These are phyloP conservation scores for Pyrenophora seminiperda DNA, from an alignment of 2,329 filamentous ascomycete genomes.

Conservation along the genomic window DNA sequence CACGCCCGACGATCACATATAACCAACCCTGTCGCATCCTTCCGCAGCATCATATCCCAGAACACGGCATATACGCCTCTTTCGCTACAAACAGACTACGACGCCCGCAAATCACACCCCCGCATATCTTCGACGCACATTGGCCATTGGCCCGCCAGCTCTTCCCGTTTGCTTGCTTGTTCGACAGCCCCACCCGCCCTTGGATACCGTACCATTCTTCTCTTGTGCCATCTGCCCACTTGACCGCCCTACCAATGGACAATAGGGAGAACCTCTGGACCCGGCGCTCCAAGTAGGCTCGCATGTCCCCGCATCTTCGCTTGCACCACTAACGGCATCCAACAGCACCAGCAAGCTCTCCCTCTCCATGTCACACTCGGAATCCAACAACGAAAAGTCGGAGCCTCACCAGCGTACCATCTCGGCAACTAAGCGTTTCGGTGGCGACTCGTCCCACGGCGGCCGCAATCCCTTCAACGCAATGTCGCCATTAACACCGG, in stretches of 20 bases:
- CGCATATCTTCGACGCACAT: slow-evolving; percentile 12
- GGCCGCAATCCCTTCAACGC: slow-evolving; percentile 79
- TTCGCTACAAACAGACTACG: slow-evolving; percentile 11
- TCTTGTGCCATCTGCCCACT: slow-evolving; percentile 12
- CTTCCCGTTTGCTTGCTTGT: slow-evolving; percentile 45
- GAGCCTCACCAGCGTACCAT: slow-evolving; percentile 65
- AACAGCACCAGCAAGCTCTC: slow-evolving; percentile 85
- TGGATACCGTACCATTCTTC: slow-evolving; percentile 22
- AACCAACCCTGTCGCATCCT: slow-evolving; percentile 6
- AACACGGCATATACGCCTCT: slow-evolving; percentile 5
- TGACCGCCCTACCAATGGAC: slow-evolving; percentile 45
- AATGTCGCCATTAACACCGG: slow-evolving; percentile 71
- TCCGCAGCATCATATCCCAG: slow-evolving; percentile 9
- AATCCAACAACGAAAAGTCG: slow-evolving; percentile 56
- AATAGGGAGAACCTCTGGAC: slow-evolving; percentile 66
- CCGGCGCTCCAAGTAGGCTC: slow-evolving; percentile 78
- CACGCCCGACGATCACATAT: slow-evolving; percentile 15
- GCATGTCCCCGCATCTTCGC: slow-evolving; percentile 24
- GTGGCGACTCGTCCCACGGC: slow-evolving; percentile 75
- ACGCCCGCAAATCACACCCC: slow-evolving; percentile 11
- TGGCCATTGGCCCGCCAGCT: slow-evolving; percentile 34
- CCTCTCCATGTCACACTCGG: slow-evolving; percentile 72
- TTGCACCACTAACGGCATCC: slow-evolving; percentile 36
- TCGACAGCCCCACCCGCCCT: slow-evolving; percentile 44
- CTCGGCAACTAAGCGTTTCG: slow-evolving; percentile 74